These are phyloP conservation scores for Macadamia integrifolia DNA, from an alignment of 164 flowering plant species.

Conservation along the genomic window DNA sequence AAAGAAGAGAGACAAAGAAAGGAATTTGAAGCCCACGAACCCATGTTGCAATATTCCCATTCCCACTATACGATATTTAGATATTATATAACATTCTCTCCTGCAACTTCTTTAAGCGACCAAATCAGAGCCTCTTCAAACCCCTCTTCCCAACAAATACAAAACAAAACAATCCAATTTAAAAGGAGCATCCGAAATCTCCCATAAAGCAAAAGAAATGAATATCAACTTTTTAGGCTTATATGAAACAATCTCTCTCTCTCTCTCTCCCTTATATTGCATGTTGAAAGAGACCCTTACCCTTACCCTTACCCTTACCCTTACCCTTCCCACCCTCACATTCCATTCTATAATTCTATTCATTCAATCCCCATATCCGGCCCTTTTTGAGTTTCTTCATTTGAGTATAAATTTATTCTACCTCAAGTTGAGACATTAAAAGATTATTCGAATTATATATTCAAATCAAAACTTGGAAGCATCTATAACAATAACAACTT, in stretches of 20 bases:
- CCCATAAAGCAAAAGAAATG: constrained; percentile 46
- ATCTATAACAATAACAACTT: no score
- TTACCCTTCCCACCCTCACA: background rate
- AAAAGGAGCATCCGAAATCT: constrained; percentile 43
- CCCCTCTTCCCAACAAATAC: constrained; percentile 9
- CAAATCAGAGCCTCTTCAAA: constrained; percentile 38
- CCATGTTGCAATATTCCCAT: constrained; percentile 63
- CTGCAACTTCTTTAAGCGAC: constrained; percentile 67
- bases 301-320: background rate
- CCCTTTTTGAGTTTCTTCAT: no score
- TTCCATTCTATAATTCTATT: background rate
- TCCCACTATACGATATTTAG: constrained; percentile 38
- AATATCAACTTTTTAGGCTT: constrained; percentile 61
- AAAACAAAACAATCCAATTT: constrained; percentile 2
- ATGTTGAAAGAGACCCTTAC: constrained; percentile 39
- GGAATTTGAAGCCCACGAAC: background rate
- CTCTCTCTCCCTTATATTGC: constrained; percentile 24
- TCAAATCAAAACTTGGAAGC: no score
- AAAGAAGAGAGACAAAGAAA: background rate
- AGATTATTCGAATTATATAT: no score
- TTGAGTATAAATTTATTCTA: no score
- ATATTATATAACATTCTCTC: constrained; percentile 5
- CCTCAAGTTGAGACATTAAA: no score
- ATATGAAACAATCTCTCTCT: constrained; percentile 29
- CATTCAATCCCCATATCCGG: no score